phyloP scores from a whole-genome alignment of 2,329 filamentous ascomycete genomes.

The Bisporella sp. region DNA sequence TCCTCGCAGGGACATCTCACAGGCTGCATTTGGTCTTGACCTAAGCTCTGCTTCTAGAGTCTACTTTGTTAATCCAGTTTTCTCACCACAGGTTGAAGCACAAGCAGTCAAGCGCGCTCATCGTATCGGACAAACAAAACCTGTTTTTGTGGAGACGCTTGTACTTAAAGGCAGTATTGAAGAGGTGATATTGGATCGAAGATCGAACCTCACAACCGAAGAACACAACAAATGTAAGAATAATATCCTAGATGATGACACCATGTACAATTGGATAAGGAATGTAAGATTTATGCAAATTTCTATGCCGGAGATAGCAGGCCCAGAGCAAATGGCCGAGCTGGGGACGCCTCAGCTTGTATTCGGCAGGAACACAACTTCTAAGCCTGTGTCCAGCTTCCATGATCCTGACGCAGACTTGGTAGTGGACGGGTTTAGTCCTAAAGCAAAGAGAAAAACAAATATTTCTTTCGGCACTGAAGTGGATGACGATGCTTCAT shows the following conservation, averaged over 20 bases:
- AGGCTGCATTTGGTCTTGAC: constrained; percentile 83
- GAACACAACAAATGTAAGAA: constrained; percentile 50
- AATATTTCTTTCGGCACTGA: not conserved
- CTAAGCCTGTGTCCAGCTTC: not conserved
- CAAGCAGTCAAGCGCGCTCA: constrained; percentile 89
- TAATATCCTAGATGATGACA: constrained; percentile 46
- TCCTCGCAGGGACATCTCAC: constrained; percentile 55
- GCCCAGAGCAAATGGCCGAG: constrained; percentile 39
- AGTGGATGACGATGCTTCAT: too few species aligned
- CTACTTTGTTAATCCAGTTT: constrained; percentile 83
- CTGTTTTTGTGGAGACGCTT: constrained; percentile 79
- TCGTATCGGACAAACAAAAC: constrained; percentile 73
- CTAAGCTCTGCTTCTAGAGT: constrained; percentile 77
- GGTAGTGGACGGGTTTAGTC: constrained; percentile 10
- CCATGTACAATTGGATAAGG: constrained; percentile 53
- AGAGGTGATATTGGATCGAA: constrained; percentile 70
- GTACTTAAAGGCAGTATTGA: constrained; percentile 77
- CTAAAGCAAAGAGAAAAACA: not conserved
- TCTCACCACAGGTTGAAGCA: constrained; percentile 77
- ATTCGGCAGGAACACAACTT: constrained; percentile 33
- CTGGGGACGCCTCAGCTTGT: constrained; percentile 40
- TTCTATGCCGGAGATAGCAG: constrained; percentile 17
- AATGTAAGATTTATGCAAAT: constrained; percentile 39
- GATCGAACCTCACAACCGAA: constrained; percentile 66
- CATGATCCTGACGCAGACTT: constrained; percentile 20